Evolutionary conservation across 1,284 basidiomycete genomes (phyloP).

Genomic region (Leucoagaricus sp.): DNA sequence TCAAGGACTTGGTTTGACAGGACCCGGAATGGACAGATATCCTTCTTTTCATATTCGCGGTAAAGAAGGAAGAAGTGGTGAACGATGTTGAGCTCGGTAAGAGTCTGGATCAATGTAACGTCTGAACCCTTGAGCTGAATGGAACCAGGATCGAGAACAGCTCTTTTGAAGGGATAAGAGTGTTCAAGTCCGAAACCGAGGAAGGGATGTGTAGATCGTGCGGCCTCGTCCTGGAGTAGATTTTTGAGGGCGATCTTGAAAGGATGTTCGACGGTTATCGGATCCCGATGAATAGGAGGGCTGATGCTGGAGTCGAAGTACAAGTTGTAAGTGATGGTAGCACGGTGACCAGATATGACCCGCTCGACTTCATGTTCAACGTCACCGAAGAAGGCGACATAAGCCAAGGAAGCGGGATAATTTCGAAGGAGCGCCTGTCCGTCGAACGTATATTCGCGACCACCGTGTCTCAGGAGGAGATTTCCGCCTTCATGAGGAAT

Average conservation of each 20-base stretch:
- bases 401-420: constrained; percentile 25
- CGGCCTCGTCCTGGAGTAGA: constrained; percentile 24
- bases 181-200: constrained; percentile 28
- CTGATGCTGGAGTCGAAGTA: neutral
- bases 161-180: constrained; percentile 20
- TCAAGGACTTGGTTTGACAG: neutral
- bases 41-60: neutral
- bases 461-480: constrained; percentile 35
- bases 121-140: constrained; percentile 1
- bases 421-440: constrained; percentile 24
- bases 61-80: neutral
- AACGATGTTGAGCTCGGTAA: neutral
- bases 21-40: neutral
- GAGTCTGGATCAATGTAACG: neutral
- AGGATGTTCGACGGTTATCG: constrained; percentile 20
- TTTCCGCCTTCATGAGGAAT: constrained; percentile 42
- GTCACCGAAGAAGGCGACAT: constrained; percentile 43
- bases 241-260: constrained; percentile 17
- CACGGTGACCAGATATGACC: constrained; percentile 38
- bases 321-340: constrained; percentile 29
- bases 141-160: neutral
- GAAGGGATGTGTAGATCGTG: constrained; percentile 31
- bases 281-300: constrained; percentile 33
- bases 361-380: constrained; percentile 46
- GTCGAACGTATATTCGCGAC: constrained; percentile 33